Percentiles rank a stretch among this genome's conserved stretches.
Evolutionary conservation across 208 protist genomes (phyloP).

Genomic region (Wallacemonas collosoma): DNA sequence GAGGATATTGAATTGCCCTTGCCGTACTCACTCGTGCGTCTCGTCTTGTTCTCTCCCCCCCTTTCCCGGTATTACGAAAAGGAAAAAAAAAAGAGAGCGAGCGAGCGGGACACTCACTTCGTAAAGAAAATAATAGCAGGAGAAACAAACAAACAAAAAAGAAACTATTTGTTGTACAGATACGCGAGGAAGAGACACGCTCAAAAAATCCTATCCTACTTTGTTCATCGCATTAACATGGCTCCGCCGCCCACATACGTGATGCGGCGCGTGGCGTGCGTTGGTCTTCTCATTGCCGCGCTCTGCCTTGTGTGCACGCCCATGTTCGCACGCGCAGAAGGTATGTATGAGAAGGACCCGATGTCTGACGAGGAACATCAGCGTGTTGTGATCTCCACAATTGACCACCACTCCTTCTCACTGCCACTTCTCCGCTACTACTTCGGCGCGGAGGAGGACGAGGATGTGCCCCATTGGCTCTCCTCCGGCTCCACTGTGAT

Average conservation of each 20-base stretch:
- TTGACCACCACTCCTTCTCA: conserved; percentile 78
- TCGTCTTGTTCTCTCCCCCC: too few relatives aligned
- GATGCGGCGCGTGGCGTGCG: background rate
- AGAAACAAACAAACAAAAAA: background rate
- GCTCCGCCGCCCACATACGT: background rate
- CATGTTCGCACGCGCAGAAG: background rate
- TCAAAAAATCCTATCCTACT: too few relatives aligned
- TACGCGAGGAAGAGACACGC: too few relatives aligned
- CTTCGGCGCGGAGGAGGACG: conserved; percentile 48
- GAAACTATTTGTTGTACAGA: background rate
- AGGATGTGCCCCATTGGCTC: conserved; percentile 76
- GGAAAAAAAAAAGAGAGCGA: background rate
- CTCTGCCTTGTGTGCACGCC: background rate
- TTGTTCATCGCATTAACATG: too few relatives aligned
- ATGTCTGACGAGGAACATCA: conserved; percentile 44
- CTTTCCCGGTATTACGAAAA: too few relatives aligned
- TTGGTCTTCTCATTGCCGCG: background rate
- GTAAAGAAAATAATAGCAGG: background rate
- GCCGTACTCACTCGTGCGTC: too few relatives aligned
- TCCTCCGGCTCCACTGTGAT: conserved; percentile 76
- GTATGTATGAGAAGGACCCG: conserved; percentile 10
- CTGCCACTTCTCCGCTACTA: conserved; percentile 74
- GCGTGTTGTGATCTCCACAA: conserved; percentile 44
- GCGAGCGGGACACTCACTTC: background rate
- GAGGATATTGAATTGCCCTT: too few relatives aligned